Evolutionary conservation across 2,329 filamentous ascomycete species (phyloP), one percentile per base, ranked within the genome.

Genomic region (Aspergillus felis): DNA sequence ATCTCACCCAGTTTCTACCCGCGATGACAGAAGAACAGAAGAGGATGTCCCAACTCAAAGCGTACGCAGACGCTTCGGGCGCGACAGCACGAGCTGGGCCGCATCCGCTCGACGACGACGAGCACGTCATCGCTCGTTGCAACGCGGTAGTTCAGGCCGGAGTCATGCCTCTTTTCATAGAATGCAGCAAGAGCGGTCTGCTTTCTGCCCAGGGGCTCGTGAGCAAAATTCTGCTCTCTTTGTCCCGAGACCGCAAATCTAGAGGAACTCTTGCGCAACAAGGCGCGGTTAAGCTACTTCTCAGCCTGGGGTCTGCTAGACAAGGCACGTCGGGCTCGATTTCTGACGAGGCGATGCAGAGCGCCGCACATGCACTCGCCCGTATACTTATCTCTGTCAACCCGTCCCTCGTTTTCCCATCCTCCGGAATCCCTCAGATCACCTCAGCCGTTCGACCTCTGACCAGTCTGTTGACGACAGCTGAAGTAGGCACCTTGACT

Each of bases 1-100:
- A 97, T 69, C 78, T 99, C 53, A 96, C 91, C 14, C 82, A 84
- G 29, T 97, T 96, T 71, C 82, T 85, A 44, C 92, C 92, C 6
- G 79, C 80, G 7, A 80, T 92, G 44, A 88, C 91, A 0, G 93
- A 97, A 61, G 94, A 99, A 74, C 89, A 97, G 67, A 94, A 93
- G 77, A 91, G 90, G 68, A 91, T 99, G 78, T 84, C 84, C 5
- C 90, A 99, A 71, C 83, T 99, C 48, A 97, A 96, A 78, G 91
- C 92, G 2, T 99, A 97, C 67, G 94, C 94, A 14, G 91, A 96
- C 69, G 89, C 91, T 0, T 87, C 87, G 68, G 88, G 91, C 0
- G 85, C 86, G 4, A 92, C 91, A 67, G 84, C 84, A 59, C 70
- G 83, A n/a, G 74, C 78, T 1, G 71, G 73, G 22, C 71, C 80